These are phyloP conservation scores for Aspergillus haitiensis DNA, from an alignment of 495 filamentous ascomycete species.

Conservation along the genomic window DNA sequence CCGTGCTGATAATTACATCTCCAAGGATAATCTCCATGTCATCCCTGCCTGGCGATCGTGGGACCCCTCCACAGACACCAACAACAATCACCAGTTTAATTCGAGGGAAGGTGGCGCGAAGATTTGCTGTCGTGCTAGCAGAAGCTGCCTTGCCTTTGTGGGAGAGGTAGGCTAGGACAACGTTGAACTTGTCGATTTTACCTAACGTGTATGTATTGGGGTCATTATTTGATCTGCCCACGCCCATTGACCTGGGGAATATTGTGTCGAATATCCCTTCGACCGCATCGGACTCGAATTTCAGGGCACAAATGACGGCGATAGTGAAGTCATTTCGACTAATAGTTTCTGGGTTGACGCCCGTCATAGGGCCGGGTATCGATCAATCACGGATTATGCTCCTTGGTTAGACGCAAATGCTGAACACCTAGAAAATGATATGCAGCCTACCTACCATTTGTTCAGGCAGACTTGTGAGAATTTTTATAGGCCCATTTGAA, in stretches of 20 bases:
- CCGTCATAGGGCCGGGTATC: too few relatives aligned
- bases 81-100: background rate
- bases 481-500: too few relatives aligned
- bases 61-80: background rate
- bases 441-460: too few relatives aligned
- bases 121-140: background rate
- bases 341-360: background rate
- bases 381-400: too few relatives aligned
- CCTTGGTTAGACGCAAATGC: too few relatives aligned
- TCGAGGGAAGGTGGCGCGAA: background rate
- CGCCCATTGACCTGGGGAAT: background rate
- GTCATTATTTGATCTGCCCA: background rate
- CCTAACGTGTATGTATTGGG: background rate
- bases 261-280: background rate
- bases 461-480: too few relatives aligned
- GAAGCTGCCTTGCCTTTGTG: background rate
- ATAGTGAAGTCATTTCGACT: background rate
- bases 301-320: background rate
- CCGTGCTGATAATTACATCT: background rate
- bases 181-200: background rate
- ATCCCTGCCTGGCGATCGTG: background rate
- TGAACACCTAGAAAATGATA: too few relatives aligned
- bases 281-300: background rate
- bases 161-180: background rate
- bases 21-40: background rate